Evolutionary conservation across 805 yeast genomes (phyloP), one percentile per base, ranked within the genome.

Genomic region (Sungouiella thailandica): DNA sequence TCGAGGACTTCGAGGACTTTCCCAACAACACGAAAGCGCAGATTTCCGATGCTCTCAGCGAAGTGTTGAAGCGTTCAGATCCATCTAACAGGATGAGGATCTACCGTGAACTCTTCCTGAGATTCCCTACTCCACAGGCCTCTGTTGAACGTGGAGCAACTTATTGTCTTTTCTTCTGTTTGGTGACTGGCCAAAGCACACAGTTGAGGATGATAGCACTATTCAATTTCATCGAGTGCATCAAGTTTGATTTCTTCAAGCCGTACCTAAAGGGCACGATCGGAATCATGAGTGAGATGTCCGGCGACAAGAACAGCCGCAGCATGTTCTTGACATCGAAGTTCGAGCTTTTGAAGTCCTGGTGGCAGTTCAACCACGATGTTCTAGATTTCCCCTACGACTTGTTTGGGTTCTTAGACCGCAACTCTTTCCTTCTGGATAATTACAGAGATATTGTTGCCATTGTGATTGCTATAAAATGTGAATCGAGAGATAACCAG

Each of bases 221-320:
- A 7, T 64, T 63, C 45, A 70, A 64, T 38, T 44, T 74, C 27
- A 42, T 72, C 5, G 76, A 72, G 36, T 55, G 63, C 23, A 54
- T 70, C 0, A 49, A 50, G 13, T 61, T 57, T 33, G 34, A 41
- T 2, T 54, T 52, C 26, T 53, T 68, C 25, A 34, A 37, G 15
- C 47, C 57, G 0, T 70, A 63, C 39, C 37, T 69, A 10, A 37
- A 41, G 5, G 23, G 29, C 9, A 45, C 68, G 3, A 32, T 72
- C 4, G 18, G 19, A 1, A 31, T 32, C 1, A 52, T 65, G 22
- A 51, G 66, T 5, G 4, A 14, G 1, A 17, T 20, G 4, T 41
- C 50, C 24, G 38, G 41, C 0, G 27, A 53, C 5, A 20, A 31
- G 0, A 26, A 34, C 11, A 25, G 53, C 0, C 40, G 28, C 11